Percentiles rank a stretch among this genome's conserved stretches.
phyloP scores from a whole-genome alignment of 2,329 filamentous ascomycete species.

The Nigrospora oryzae region DNA sequence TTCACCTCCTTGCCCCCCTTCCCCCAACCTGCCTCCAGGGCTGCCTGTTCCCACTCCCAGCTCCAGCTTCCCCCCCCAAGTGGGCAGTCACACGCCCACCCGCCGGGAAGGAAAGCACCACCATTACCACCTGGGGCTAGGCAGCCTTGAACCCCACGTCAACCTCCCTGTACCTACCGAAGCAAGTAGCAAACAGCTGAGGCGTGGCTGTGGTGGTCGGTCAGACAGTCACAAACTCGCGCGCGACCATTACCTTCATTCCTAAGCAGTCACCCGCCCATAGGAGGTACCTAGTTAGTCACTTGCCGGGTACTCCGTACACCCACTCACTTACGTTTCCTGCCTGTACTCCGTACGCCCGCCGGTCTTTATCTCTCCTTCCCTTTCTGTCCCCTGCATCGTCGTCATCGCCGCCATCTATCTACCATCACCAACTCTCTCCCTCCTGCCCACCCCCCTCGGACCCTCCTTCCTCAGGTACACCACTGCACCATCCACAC shows the following conservation, averaged over 20 bases:
- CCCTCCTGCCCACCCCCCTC: neutral
- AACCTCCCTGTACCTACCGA: neutral
- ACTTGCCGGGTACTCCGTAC: neutral
- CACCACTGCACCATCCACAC: too few relatives aligned
- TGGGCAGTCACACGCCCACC: neutral
- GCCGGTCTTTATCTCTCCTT: neutral
- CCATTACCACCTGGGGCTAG: neutral
- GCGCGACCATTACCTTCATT: neutral
- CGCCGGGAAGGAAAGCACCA: neutral
- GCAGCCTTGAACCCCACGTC: neutral
- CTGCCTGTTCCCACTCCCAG: too few relatives aligned
- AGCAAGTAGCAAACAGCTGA: neutral
- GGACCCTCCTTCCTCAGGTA: too few relatives aligned
- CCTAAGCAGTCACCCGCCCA: constrained; percentile 1
- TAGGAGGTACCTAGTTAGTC: neutral
- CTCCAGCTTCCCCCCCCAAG: neutral
- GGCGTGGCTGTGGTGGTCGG: neutral
- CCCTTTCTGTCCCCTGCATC: neutral
- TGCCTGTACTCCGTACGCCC: neutral
- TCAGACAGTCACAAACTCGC: neutral
- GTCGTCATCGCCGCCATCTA: neutral
- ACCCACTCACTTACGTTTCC: neutral
- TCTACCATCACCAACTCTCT: neutral
- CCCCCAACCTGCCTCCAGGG: too few relatives aligned
- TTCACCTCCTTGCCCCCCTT: too few relatives aligned